Base-by-base conservation (phyloP, 805 yeast genomes). In the Candida takata region DNA sequence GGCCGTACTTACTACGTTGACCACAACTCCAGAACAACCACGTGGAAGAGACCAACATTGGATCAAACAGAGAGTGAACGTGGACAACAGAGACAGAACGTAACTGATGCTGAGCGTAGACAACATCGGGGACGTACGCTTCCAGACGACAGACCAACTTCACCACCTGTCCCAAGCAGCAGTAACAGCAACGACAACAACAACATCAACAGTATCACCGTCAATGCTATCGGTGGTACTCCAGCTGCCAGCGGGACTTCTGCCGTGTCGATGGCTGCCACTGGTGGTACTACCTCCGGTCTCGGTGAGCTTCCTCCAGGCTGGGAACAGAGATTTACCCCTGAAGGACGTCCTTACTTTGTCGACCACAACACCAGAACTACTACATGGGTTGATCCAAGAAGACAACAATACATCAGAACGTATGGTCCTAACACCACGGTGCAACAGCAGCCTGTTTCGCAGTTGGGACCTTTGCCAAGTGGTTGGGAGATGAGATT, bases 401-500 rank as follows among this genome's bases (percentile, higher is more conserved):
- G 99, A 64, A 79, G 98, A 62, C 98, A 92, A 64, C 99, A 92
- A 66, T 92, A 86, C 61, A 92, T 92, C 51, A 82, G 97, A 59
- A 86, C 95, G 43, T 87, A 84, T 60, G 97, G 96, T 19, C 88
- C 74, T 62, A 70, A 72, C 43, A 82, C 95, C 5, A 86, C 96
- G 15, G 86, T 90, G 49, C 96, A 88, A 65, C 97, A 92, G 52
- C 98, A 92, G 67, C 95, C 97, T 21, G 95, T 92, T 10, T 83
- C 95, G 29, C 97, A 94, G 57, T 71, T 92, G 61, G 98, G 98
- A 13, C 98, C 98, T 36, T 70, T 92, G 55, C 99, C 99, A 32
- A 78, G 90, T 36, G 99, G 99, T 36, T 92, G 99, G 99, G 99
- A 92, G 68, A 92, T 92, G 99, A 83, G 99, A 64, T 74, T 92